Evolutionary conservation across 2,329 filamentous ascomycete genomes (phyloP), one percentile per base, ranked within the genome.

Genomic region (Moelleriella libera): DNA sequence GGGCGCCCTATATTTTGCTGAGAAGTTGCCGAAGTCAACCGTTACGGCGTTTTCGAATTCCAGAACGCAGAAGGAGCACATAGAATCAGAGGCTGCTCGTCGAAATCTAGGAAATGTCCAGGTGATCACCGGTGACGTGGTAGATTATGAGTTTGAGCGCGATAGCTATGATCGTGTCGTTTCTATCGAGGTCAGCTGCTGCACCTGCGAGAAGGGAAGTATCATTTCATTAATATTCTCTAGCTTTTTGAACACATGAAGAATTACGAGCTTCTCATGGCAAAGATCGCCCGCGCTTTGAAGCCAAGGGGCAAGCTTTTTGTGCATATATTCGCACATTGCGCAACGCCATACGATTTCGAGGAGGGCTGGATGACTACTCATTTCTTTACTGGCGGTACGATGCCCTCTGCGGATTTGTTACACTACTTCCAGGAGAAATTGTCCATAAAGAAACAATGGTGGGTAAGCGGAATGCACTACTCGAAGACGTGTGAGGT

Each of bases 211-310:
- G 14, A 7, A 29, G 7, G 28, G 14, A 12, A 39, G n/a, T 21
- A 10, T 14, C 9, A 21, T 12, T 21, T 41, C 8, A 34, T 34
- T 50, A 29, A 44, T 32, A 44, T 21, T 47, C 7, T 21, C 9
- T 14, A 84, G 70, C 69, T 85, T 10, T 85, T 86, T 57, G 82
- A 85, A 60, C 82, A 85, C 61, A 85, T 85, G 81, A 85, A 85
- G 60, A 85, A 85, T 61, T 85, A 85, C 61, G 74, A 81, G 51
- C 65, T 78, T 10, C 71, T 85, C 29, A 75, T 85, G 65, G 70
- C 72, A 42, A 85, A 85, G 60, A 64, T 85, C 12, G 58, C 70
- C 4, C 67, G 71, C 31, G 71, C 79, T 3, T 65, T 85, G 47
- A 80, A 75, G 53, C 74, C 78, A 0, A 68, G 69, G 1, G 82